Evolutionary conservation across 2,329 filamentous ascomycete genomes (phyloP).

Genomic region (Leptographium wingfieldii): DNA sequence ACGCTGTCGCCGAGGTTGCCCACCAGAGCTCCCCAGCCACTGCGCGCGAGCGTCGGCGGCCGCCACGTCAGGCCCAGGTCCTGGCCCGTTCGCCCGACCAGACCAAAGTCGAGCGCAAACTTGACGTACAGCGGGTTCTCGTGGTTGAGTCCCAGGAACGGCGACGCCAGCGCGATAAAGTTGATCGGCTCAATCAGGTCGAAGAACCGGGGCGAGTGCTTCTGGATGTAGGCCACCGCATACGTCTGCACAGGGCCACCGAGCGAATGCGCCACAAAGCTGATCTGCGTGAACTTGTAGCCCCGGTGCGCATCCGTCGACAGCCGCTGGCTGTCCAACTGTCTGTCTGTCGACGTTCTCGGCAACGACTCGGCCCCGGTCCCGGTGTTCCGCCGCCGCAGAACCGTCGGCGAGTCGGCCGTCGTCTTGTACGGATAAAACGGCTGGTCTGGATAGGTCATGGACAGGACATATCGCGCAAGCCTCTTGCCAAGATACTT

Average conservation of each 20-base stretch:
- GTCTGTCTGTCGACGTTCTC: not conserved
- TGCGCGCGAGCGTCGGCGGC: slow-evolving; percentile 71
- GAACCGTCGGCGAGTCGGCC: slow-evolving; percentile 22
- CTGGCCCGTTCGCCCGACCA: slow-evolving; percentile 91
- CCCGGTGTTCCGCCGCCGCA: not conserved
- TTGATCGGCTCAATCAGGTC: slow-evolving; percentile 75
- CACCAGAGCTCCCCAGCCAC: slow-evolving; percentile 80
- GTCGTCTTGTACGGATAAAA: slow-evolving; percentile 55
- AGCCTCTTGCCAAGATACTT: slow-evolving; percentile 93
- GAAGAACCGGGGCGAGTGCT: slow-evolving; percentile 88
- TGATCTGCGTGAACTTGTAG: slow-evolving; percentile 87
- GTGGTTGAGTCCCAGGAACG: slow-evolving; percentile 84
- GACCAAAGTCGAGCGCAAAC: slow-evolving; percentile 89
- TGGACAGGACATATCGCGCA: slow-evolving; percentile 75
- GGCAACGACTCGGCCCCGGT: not conserved
- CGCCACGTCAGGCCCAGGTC: slow-evolving; percentile 92
- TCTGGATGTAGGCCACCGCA: slow-evolving; percentile 90
- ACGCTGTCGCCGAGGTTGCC: slow-evolving; percentile 63
- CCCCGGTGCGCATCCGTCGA: slow-evolving; percentile 29
- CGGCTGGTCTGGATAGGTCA: slow-evolving; percentile 91
- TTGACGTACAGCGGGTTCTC: slow-evolving; percentile 97
- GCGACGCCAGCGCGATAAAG: slow-evolving; percentile 78
- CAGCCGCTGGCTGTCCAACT: slow-evolving; percentile 21
- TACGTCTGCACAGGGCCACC: slow-evolving; percentile 88
- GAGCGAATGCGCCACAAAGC: slow-evolving; percentile 84